Evolutionary conservation across 1,139 yeast species (phyloP).

Genomic region (Saccharomyces hybrid): DNA sequence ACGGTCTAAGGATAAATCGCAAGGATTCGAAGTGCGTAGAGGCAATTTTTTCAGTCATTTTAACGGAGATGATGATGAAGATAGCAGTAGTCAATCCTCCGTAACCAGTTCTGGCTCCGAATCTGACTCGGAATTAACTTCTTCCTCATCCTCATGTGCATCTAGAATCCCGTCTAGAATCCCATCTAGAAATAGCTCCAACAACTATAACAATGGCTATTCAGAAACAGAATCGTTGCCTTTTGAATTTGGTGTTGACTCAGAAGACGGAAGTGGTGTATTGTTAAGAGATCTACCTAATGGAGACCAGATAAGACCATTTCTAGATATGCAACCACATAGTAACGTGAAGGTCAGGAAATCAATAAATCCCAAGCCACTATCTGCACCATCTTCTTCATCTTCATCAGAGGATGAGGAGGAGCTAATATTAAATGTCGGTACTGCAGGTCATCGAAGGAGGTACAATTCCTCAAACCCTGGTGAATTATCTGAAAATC

Average conservation of each 20-base stretch:
- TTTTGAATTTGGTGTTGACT: slow-evolving; percentile 23
- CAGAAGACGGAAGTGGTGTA: slow-evolving; percentile 19
- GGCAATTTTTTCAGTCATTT: slow-evolving; percentile 22
- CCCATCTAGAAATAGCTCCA: slow-evolving; percentile 10
- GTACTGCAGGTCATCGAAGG: slow-evolving; percentile 12
- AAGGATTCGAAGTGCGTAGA: slow-evolving; percentile 9
- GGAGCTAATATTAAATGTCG: slow-evolving; percentile 14
- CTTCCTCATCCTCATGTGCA: background rate
- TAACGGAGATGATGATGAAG: slow-evolving; percentile 12
- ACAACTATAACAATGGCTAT: background rate
- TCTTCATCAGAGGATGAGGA: slow-evolving; percentile 8
- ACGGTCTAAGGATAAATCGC: slow-evolving; percentile 3
- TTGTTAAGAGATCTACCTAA: slow-evolving; percentile 21
- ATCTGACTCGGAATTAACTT: slow-evolving; percentile 5
- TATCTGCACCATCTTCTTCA: slow-evolving; percentile 1
- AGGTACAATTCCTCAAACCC: slow-evolving; percentile 8
- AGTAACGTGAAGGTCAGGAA: background rate
- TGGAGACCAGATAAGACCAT: slow-evolving; percentile 12
- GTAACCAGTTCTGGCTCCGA: slow-evolving; percentile 9
- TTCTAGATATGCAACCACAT: slow-evolving; percentile 8
- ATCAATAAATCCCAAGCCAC: background rate
- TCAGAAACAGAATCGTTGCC: slow-evolving; percentile 25
- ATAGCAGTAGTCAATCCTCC: slow-evolving; percentile 11
- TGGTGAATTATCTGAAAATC: background rate
- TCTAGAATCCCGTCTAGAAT: slow-evolving; percentile 6